Conservation (phyloP, 495 filamentous ascomycete species). For the Aspergillus sparsus region DNA sequence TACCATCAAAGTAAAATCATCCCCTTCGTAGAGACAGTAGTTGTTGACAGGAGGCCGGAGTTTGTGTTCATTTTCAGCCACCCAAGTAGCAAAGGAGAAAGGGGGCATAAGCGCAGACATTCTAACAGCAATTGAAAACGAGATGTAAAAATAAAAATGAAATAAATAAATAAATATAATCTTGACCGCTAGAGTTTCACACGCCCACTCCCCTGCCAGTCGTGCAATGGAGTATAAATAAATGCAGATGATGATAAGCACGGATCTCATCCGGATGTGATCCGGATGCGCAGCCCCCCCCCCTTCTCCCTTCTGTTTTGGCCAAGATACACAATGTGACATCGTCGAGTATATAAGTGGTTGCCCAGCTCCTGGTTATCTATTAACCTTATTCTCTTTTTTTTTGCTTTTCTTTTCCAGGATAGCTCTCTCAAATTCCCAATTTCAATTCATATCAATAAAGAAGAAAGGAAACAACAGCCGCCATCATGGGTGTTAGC, state of each 20-base stretch:
- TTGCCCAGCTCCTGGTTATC: background rate
- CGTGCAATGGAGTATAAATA: background rate
- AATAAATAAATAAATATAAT: too few species aligned
- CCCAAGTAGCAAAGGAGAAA: conserved; percentile 44
- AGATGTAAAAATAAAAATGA: too few species aligned
- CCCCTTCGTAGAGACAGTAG: conserved; percentile 72
- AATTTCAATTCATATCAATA: too few species aligned
- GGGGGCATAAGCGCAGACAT: conserved; percentile 9
- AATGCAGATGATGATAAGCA: background rate
- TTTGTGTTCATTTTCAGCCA: conserved; percentile 76
- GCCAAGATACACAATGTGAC: background rate
- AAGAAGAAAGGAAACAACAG: background rate
- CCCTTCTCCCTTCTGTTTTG: background rate
- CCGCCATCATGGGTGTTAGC: conserved; percentile 1
- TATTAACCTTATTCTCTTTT: too few species aligned
- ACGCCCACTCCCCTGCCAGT: too few species aligned
- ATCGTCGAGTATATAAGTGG: background rate
- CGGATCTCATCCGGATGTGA: conserved; percentile 19
- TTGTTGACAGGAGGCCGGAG: conserved; percentile 86
- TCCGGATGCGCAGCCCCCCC: conserved; percentile 18
- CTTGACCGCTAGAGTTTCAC: too few species aligned
- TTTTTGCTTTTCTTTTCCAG: too few species aligned
- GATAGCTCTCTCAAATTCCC: too few species aligned
- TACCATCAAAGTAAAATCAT: conserved; percentile 28
- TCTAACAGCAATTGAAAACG: background rate